Evolutionary conservation across 768 basidiomycete species (phyloP).

Genomic region (Tylopilus felleus): DNA sequence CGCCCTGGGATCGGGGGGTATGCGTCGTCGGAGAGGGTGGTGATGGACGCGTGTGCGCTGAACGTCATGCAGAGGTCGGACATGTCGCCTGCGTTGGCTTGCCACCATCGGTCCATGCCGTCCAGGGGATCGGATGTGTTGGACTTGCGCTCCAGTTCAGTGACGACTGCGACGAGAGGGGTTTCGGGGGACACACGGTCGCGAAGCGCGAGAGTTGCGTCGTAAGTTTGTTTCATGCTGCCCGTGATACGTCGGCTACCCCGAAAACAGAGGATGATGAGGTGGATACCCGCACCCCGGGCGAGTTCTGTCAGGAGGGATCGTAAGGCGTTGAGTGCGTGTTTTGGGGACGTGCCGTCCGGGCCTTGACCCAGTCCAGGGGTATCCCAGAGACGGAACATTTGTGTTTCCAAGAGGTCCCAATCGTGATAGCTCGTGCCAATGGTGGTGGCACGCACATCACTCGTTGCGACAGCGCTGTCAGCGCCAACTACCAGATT

Average conservation of each 20-base stretch:
- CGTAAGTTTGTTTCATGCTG: conserved; percentile 21
- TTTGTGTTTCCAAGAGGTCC: conserved; percentile 19
- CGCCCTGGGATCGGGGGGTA: conserved; percentile 16
- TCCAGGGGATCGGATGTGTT: conserved; percentile 2
- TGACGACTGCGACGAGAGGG: conserved; percentile 19
- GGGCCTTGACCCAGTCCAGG: conserved; percentile 19
- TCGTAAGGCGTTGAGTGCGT: conserved; percentile 17
- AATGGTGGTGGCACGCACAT: conserved; percentile 16
- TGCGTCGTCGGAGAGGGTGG: conserved; percentile 18
- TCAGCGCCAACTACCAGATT: conserved; percentile 17
- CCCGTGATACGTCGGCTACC: conserved; percentile 20
- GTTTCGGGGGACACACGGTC: conserved; percentile 14
- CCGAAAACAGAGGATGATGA: conserved; percentile 19
- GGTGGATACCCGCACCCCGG: conserved; percentile 15
- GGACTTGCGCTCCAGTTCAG: conserved; percentile 17
- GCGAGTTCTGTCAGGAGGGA: conserved; percentile 23
- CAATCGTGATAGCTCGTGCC: conserved; percentile 25
- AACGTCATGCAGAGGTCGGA: conserved; percentile 15
- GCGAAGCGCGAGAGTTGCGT: conserved; percentile 15
- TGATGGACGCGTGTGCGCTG: conserved; percentile 21
- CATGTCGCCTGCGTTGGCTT: conserved; percentile 9
- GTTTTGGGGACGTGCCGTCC: conserved; percentile 7
- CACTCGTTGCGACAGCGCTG: conserved; percentile 14
- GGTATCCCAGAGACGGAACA: conserved; percentile 27
- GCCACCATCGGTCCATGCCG: conserved; percentile 25